Conservation (phyloP, 768 basidiomycete genomes). For the Gelatoporia subvermispora region DNA sequence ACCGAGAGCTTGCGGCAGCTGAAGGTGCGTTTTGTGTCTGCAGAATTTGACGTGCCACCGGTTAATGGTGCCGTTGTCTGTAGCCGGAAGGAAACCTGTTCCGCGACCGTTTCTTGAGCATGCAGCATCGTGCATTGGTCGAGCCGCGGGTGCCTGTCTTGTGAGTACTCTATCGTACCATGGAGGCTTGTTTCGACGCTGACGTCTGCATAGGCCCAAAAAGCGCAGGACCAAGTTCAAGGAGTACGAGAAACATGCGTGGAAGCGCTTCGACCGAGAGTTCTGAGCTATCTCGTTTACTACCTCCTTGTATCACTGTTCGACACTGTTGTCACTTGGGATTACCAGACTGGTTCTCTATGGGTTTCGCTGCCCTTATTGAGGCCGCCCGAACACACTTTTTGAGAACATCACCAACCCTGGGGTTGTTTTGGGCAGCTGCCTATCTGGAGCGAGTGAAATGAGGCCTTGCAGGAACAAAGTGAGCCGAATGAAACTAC, state of each 20-base stretch:
- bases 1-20: slow-evolving; percentile 78
- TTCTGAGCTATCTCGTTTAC: slow-evolving; percentile 3
- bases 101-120: slow-evolving; percentile 79
- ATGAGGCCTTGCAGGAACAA: too few species aligned
- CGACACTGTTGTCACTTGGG: too few species aligned
- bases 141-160: slow-evolving; percentile 80
- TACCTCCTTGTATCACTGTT: not conserved
- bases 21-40: slow-evolving; percentile 50
- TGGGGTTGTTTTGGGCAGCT: too few species aligned
- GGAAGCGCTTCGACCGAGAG: slow-evolving; percentile 61
- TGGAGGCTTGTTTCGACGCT: not conserved
- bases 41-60: not conserved
- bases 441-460: too few species aligned
- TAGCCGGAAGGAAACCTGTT: slow-evolving; percentile 94
- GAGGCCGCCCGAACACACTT: too few species aligned
- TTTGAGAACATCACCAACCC: too few species aligned
- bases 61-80: not conserved
- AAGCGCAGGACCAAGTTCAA: slow-evolving; percentile 47
- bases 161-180: slow-evolving; percentile 37
- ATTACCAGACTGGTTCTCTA: too few species aligned
- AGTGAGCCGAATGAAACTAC: too few species aligned
- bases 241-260: slow-evolving; percentile 76
- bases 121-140: slow-evolving; percentile 83
- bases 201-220: slow-evolving; percentile 38
- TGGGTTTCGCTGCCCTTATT: too few species aligned